These are phyloP conservation scores for Ceriops tagal DNA, from an alignment of 345 rosid species.

Conservation along the genomic window DNA sequence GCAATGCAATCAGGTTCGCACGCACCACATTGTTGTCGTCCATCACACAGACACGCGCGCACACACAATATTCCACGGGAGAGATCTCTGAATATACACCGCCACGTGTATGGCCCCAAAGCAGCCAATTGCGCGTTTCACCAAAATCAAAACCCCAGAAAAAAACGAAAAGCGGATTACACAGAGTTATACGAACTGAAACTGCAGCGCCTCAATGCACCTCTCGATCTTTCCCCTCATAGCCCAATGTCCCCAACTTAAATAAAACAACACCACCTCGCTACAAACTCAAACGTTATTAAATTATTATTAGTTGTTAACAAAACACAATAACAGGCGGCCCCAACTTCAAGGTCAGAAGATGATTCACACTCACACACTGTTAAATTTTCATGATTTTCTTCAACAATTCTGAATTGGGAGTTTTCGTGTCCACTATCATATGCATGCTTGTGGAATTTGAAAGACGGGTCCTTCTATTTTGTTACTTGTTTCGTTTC, in stretches of 20 bases:
- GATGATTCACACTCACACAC: no score
- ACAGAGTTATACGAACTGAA: conserved; percentile 2
- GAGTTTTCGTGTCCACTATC: no score
- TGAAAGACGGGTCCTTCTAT: no score
- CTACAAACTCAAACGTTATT: no score
- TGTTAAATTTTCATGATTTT: no score
- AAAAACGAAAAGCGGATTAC: not conserved
- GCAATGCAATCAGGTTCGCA: not conserved
- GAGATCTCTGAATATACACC: not conserved
- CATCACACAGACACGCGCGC: not conserved
- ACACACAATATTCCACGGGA: not conserved
- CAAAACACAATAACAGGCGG: no score
- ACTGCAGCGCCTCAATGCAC: conserved; percentile 20
- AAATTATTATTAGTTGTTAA: no score
- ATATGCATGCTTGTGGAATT: no score
- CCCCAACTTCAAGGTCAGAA: no score
- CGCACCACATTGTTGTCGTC: not conserved
- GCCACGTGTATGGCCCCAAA: conserved; percentile 4
- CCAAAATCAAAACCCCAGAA: not conserved
- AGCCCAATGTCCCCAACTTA: not conserved
- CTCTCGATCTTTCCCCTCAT: conserved; percentile 33
- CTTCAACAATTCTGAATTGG: no score
- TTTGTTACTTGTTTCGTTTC: not conserved
- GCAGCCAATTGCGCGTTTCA: conserved; percentile 1
- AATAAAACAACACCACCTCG: not conserved